phyloP scores from a whole-genome alignment of 2,329 filamentous ascomycete species.

The Trichoderma sp. region DNA sequence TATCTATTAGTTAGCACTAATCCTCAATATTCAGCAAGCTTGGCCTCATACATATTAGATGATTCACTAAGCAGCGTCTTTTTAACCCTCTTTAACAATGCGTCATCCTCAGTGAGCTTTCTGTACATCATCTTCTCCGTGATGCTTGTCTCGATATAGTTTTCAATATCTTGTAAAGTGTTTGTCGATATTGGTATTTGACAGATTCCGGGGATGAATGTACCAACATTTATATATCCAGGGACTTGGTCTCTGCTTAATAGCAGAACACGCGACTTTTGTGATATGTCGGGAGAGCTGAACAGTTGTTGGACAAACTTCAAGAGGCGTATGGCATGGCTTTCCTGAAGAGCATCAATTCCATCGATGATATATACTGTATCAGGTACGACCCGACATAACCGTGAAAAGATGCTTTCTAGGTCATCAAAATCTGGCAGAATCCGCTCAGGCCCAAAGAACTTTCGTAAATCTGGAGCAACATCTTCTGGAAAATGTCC shows the following conservation, averaged over 20 bases:
- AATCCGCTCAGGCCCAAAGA: neutral
- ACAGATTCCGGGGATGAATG: neutral
- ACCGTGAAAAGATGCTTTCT: neutral
- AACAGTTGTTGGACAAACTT: neutral
- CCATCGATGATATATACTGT: neutral
- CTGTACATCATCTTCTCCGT: neutral
- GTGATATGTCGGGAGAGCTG: neutral
- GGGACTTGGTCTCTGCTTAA: constrained; percentile 1
- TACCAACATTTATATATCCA: neutral
- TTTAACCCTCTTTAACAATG: neutral
- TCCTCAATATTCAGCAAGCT: neutral
- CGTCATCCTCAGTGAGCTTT: neutral
- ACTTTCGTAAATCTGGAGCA: neutral
- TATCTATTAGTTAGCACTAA: neutral
- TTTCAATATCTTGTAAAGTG: neutral
- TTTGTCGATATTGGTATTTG: neutral
- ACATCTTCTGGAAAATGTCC: neutral
- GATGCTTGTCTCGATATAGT: neutral
- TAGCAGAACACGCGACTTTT: neutral
- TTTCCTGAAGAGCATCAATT: neutral
- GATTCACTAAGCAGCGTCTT: neutral
- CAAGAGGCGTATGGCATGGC: neutral
- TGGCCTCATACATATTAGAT: neutral
- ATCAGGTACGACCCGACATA: neutral
- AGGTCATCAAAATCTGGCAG: neutral